Conservation (phyloP, 805 yeast genomes). For the Candida maesae region DNA sequence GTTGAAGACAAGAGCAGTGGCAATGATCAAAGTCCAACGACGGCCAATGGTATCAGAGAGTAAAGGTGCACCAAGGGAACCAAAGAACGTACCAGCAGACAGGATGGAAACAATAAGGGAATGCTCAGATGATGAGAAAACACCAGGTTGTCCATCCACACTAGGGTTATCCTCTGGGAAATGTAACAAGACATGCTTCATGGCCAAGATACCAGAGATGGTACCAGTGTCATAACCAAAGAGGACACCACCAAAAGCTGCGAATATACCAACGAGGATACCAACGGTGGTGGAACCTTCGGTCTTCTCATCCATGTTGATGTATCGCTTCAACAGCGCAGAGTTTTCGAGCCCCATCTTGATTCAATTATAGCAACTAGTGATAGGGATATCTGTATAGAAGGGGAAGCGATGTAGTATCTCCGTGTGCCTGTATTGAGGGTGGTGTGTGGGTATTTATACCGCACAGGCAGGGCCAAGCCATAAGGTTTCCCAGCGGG, state of each 20-base stretch:
- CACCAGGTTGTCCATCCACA: slow-evolving; percentile 15
- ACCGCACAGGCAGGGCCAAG: too few relatives aligned
- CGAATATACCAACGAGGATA: slow-evolving; percentile 51
- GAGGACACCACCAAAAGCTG: slow-evolving; percentile 62
- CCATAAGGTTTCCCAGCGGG: too few relatives aligned
- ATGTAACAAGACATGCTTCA: slow-evolving; percentile 32
- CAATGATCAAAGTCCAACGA: not conserved
- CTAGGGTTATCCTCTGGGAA: slow-evolving; percentile 33
- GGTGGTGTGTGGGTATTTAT: too few relatives aligned
- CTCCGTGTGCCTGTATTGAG: too few relatives aligned
- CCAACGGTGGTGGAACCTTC: slow-evolving; percentile 46
- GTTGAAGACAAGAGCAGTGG: not conserved
- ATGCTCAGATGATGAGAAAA: slow-evolving; percentile 42
- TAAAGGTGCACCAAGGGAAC: slow-evolving; percentile 59
- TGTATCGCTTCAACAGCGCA: slow-evolving; percentile 17
- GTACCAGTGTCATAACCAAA: slow-evolving; percentile 68
- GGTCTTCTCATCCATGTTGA: slow-evolving; percentile 42
- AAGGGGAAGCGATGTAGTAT: too few relatives aligned
- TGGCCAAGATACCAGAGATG: slow-evolving; percentile 60
- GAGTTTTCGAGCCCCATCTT: not conserved
- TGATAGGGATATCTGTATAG: too few relatives aligned
- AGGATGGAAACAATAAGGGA: slow-evolving; percentile 62
- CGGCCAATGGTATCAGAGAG: slow-evolving; percentile 33
- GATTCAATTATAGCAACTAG: not conserved
- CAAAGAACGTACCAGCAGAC: slow-evolving; percentile 64